Evolutionary conservation across 805 yeast species (phyloP), one percentile per base, ranked within the genome.

Genomic region (Monosporozyma yasuniensis): DNA sequence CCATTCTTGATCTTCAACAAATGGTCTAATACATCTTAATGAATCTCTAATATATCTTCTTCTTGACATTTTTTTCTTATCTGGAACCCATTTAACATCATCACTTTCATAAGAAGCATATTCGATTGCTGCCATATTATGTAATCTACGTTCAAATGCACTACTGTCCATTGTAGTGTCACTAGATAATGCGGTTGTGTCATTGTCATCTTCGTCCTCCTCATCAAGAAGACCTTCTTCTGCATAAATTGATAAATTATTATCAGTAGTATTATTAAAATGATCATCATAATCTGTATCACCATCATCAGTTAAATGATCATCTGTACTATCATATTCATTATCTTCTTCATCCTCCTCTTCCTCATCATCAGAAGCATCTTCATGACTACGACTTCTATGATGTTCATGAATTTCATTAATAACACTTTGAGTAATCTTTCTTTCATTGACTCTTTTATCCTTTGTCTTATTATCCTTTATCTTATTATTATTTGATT

Each of bases 1-100:
- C 84, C 85, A 80, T 14, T 70, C 56, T 41, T 79, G 81, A 44
- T 77, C 79, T 52, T 70, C 70, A 0, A 75, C 68, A 47, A 80
- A 66, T 2, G 82, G 76, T 55, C 72, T 76, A 27, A 80, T 76
- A 53, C 86, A 80, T 44, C 83, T 72, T 34, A 80, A 59, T 18
- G 81, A 75, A 58, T 79, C 80, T 43, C 77, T 70, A 44, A 75
- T 68, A 53, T 69, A 69, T 51, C 75, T 77, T 30, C 72, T 65
- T 45, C 70, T 61, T 2, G 73, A 57, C 32, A 63, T 57, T 27
- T 59, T 53, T 50, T 71, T 72, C 16, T 66, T 67, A 10, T 64
- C 59, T 1, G 84, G 84, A 5, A 56, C 60, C 84, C 84, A 80
- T 56, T 79, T 74, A 12, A 32, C n/a, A 22, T 47, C 49, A 23